A percentile compares a stretch with the other conserved stretches of the same genome.
Conservation (phyloP, 2,329 filamentous ascomycete genomes). For the Basipetospora chlamydospora region DNA sequence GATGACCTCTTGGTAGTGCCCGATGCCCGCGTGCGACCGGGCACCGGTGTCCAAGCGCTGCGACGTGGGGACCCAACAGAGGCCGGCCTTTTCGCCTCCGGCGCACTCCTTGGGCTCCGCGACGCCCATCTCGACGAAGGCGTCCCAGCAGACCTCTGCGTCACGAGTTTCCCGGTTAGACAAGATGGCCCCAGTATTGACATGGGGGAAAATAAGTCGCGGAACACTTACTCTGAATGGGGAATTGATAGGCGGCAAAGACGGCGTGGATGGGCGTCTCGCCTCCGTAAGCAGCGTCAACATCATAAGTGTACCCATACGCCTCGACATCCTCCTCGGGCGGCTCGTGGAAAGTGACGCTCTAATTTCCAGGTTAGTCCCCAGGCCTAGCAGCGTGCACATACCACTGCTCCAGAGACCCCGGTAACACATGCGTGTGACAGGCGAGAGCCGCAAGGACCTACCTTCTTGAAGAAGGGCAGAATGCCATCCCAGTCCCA, state of each 20-base stretch:
- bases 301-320: conserved; percentile 19
- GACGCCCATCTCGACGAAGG: conserved; percentile 14
- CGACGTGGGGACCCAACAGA: conserved; percentile 17
- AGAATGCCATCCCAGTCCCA: conserved; percentile 22
- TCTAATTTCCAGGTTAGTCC: conserved; percentile 1
- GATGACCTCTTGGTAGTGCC: conserved; percentile 15
- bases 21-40: conserved; percentile 16
- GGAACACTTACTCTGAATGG: conserved; percentile 12
- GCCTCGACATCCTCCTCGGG: conserved; percentile 12
- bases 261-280: conserved; percentile 15
- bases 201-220: too few relatives aligned
- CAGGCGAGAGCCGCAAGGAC: too few relatives aligned
- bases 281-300: conserved; percentile 14
- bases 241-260: conserved; percentile 19
- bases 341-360: conserved; percentile 10
- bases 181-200: too few relatives aligned
- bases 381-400: too few relatives aligned
- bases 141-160: conserved; percentile 9
- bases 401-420: too few relatives aligned
- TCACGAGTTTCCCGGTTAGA: too few relatives aligned
- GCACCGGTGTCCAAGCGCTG: conserved; percentile 14
- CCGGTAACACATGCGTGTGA: too few relatives aligned
- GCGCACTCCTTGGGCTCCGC: conserved; percentile 8
- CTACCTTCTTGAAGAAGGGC: conserved; percentile 21
- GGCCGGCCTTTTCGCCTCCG: conserved; percentile 15